Evolutionary conservation across 129 eudicot genomes (phyloP), one percentile per base, ranked within the genome.

Genomic region (Helichrysum umbraculigerum): DNA sequence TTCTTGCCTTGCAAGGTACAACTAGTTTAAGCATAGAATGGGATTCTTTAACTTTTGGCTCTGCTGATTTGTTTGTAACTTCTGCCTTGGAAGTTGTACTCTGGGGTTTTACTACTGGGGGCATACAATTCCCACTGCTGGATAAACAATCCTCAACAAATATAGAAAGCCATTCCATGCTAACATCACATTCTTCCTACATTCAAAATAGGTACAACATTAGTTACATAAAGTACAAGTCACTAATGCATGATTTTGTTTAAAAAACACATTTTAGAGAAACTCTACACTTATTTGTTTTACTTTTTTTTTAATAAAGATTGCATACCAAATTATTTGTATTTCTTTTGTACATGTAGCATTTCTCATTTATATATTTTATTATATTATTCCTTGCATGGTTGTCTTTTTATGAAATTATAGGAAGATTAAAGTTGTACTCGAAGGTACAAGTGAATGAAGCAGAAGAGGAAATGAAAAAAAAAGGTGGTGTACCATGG

Each of bases 61-160:
- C 56, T 34, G 74, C 33, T 51, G 76, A 11, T n/a, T 74, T 35
- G 74, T 35, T 51, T 33, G 79, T 58, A 75, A 19, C 72, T 60
- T 21, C 56, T 39, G 66, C 67, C 7, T 16, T 62, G 29, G 22
- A 30, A 16, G 68, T 82, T 61, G 83, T 76, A 56, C 76, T 35
- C 59, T 78, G 72, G 66, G 88, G 77, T 58, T 71, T 61, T 37
- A 66, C 54, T 22, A 65, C 32, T 68, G 81, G 58, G 21, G 81
- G 87, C 70, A 78, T 75, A 68, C 71, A 85, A 68, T 61, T 81
- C 0, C 80, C 87, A 51, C 83, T 72, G 71, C 83, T 83, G 14
- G 89, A 82, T 75, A 85, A 85, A 51, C 89, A 87, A 60, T 87
- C 92, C 68, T 87, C 92, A 73, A 87, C 85, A 67, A 84, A 87